Evolutionary conservation across 345 rosid species (phyloP).

Genomic region (Streptanthus diversifolius): DNA sequence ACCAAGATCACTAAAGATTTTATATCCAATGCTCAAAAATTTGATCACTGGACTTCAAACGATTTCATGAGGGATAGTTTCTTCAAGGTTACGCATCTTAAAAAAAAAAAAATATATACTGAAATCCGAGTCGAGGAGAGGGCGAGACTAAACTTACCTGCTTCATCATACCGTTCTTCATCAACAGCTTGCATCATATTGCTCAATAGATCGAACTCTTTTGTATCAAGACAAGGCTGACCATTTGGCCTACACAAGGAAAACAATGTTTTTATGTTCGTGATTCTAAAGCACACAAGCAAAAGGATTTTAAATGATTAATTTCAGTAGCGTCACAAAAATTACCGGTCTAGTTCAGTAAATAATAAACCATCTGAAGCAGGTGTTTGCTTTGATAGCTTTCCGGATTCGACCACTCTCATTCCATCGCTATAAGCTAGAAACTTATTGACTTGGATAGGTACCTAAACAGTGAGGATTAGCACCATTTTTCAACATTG

Average conservation of each 20-base stretch:
- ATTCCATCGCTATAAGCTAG: constrained; percentile 92
- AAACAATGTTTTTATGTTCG: neutral
- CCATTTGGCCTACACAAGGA: constrained; percentile 70
- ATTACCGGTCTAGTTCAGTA: constrained; percentile 78
- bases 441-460: constrained; percentile 92
- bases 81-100: neutral
- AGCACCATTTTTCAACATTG: neutral
- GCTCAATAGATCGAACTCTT: constrained; percentile 69
- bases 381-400: constrained; percentile 46
- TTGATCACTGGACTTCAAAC: neutral
- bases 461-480: constrained; percentile 46
- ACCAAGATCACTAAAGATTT: neutral
- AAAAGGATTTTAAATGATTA: neutral
- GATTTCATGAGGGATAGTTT: neutral
- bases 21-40: neutral
- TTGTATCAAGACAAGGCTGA: constrained; percentile 82
- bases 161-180: constrained; percentile 89
- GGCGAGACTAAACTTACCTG: constrained; percentile 45
- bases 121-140: neutral
- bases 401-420: constrained; percentile 82
- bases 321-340: neutral
- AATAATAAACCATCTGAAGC: constrained; percentile 59
- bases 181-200: constrained; percentile 71
- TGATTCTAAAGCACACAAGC: neutral
- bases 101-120: neutral